Evolutionary conservation across 2,329 filamentous ascomycete genomes (phyloP), one percentile per base, ranked within the genome.

Genomic region (Pseudogymnoascus sp.): DNA sequence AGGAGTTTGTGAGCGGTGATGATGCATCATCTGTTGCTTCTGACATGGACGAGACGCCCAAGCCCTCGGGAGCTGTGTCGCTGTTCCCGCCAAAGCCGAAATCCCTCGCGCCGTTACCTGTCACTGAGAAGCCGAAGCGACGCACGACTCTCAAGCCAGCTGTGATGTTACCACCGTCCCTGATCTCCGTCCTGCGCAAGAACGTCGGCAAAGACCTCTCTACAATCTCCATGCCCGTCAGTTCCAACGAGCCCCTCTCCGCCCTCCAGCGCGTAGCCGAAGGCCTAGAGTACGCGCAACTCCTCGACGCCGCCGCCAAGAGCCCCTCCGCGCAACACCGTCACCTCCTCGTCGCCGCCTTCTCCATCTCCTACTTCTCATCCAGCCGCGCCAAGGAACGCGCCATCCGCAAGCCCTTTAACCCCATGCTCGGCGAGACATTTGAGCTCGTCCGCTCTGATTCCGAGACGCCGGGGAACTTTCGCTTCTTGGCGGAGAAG

Each of bases 201-300:
- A 99, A 99, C 68, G 94, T 97, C 8, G 94, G 94, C 71, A 99
- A 99, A 74, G 94, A 99, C 74, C 79, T 99, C 58, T 96, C 91
- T 63, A 95, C 92, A 2, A 96, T 99, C 66, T 92, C 91, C 57
- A 97, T 97, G 93, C 94, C 94, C 0, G 94, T 97, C 0, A 96
- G 93, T 4, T 87, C 93, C 24, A 99, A 99, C 74, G 94, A 99
- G 72, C 94, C 94, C 0, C 84, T 87, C 1, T 97, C 93, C 0
- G 77, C 96, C 9, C 79, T 97, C 4, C 94, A 99, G 73, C 88
- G 93, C 64, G 82, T 92, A 3, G 89, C 93, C 0, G 94, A 99
- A 74, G 89, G 93, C 70, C 75, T 97, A 57, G 94, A 99, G 73
- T 97, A 99, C 73, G 89, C 90, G 0, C 82, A 89, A 33, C 81